Evolutionary conservation across 768 basidiomycete genomes (phyloP), one percentile per base, ranked within the genome.

Genomic region (Tulasnella sp.): DNA sequence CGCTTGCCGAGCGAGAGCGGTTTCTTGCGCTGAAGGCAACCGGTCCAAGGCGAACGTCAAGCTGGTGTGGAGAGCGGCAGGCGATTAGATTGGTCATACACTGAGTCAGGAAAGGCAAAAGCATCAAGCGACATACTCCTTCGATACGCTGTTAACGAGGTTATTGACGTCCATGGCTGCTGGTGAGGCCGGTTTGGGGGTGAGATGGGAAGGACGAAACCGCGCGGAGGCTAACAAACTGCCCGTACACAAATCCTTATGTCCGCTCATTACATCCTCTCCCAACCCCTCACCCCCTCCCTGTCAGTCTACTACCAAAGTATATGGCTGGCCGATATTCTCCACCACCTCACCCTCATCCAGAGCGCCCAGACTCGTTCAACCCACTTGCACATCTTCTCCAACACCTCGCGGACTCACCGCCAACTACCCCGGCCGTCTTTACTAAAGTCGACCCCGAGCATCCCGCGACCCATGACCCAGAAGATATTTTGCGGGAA

Each of bases 401-500:
- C 11, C 32, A 43, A 7, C 41, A 46, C 23, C 11, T 32, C n/a
- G 55, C 55, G 17, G 55, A 57, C 32, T 57, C 55, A 14, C 55
- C 55, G 14, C 55, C 55, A n/a, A 43, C 55, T 14, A 34, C 55
- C 17, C 55, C 55, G 19, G 32, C 46, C 15, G 46, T 57, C 17
- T 57, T 57, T 34, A 35, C 55, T 32, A 21, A 32, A 12, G 37
- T 49, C 23, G 55, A 57, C 46, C 32, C 37, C 7, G 55, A 45
- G 11, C 32, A 46, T 6, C 55, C 55, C n/a, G 55, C 40, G 2
- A 57, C 55, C n/a, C 55, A 61, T 43, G 60, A 61, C 34, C 58
- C 45, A 9, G 60, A 61, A 21, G 60, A 61, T 36, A 49, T 49
- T 17, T 27, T 49, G 23, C 40, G 42, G 6, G 60, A 61, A 59